Evolutionary conservation across 2,329 filamentous ascomycete species (phyloP).

Genomic region (Pyricularia grisea): DNA sequence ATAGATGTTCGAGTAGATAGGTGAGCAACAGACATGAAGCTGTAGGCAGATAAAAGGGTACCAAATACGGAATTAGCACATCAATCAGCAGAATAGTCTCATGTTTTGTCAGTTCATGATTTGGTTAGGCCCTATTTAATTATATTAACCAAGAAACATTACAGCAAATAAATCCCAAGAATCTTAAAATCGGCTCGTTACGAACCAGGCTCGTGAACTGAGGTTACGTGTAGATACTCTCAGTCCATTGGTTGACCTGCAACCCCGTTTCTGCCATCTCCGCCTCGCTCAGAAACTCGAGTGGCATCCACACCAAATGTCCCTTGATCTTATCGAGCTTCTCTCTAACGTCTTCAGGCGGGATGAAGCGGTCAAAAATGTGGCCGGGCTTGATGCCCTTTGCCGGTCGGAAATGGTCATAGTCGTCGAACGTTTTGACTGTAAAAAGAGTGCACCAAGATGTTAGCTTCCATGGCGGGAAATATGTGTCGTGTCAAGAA

Average conservation of each 20-base stretch:
- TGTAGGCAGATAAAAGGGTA: too few relatives aligned
- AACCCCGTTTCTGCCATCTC: conserved; percentile 85
- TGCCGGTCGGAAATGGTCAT: conserved; percentile 66
- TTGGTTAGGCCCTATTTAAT: background rate
- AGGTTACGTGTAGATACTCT: conserved; percentile 68
- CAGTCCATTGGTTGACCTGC: conserved; percentile 77
- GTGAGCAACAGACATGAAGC: too few relatives aligned
- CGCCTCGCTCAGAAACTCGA: conserved; percentile 75
- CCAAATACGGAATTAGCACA: too few relatives aligned
- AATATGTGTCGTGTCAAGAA: background rate
- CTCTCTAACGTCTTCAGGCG: conserved; percentile 59
- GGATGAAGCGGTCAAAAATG: conserved; percentile 71
- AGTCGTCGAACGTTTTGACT: conserved; percentile 86
- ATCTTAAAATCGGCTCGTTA: background rate
- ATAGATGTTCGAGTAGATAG: too few relatives aligned
- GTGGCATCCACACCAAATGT: conserved; percentile 91
- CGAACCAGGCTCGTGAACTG: background rate
- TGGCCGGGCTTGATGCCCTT: conserved; percentile 73
- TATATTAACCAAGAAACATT: background rate
- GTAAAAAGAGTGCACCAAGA: conserved; percentile 8
- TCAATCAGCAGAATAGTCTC: too few relatives aligned
- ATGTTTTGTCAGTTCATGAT: too few relatives aligned
- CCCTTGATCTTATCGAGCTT: conserved; percentile 76
- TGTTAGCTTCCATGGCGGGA: background rate
- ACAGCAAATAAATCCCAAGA: background rate